phyloP scores from a whole-genome alignment of 768 basidiomycete species.

The Hygrocybe coccinea region DNA sequence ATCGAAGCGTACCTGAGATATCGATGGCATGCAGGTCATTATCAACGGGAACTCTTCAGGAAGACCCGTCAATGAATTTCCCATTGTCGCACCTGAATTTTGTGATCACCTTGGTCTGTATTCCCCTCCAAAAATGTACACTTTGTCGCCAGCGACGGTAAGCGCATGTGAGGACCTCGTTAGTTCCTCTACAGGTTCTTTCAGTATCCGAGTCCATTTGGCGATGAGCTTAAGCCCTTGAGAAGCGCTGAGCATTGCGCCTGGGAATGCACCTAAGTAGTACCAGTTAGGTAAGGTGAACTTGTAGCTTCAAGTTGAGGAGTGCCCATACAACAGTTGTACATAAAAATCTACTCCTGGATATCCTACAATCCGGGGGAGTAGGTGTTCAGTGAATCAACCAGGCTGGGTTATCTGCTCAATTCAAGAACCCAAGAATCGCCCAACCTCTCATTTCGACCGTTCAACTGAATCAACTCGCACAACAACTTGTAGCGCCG shows the following conservation, averaged over 20 bases:
- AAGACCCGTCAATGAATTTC: not conserved
- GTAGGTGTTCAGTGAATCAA: too few species aligned
- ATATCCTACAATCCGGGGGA: too few species aligned
- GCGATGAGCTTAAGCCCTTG: not conserved
- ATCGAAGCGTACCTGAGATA: not conserved
- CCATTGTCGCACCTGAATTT: too few species aligned
- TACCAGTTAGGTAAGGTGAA: too few species aligned
- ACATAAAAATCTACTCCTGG: too few species aligned
- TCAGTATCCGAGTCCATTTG: not conserved
- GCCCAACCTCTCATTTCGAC: constrained; percentile 5
- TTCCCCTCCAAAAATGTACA: constrained; percentile 4
- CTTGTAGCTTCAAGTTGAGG: too few species aligned
- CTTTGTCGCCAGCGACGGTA: not conserved
- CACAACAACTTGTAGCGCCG: not conserved
- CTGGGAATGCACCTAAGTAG: too few species aligned
- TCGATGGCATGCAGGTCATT: constrained; percentile 2
- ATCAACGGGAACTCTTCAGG: not conserved
- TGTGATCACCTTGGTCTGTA: not conserved
- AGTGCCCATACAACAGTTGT: too few species aligned
- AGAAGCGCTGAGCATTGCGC: too few species aligned
- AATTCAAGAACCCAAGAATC: not conserved
- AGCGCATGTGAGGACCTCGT: constrained; percentile 2
- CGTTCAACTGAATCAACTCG: too few species aligned
- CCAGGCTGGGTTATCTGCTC: too few species aligned
- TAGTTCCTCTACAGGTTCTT: not conserved